Base-by-base conservation (phyloP, 257 asterid species). In the Coffea eugenioides region DNA sequence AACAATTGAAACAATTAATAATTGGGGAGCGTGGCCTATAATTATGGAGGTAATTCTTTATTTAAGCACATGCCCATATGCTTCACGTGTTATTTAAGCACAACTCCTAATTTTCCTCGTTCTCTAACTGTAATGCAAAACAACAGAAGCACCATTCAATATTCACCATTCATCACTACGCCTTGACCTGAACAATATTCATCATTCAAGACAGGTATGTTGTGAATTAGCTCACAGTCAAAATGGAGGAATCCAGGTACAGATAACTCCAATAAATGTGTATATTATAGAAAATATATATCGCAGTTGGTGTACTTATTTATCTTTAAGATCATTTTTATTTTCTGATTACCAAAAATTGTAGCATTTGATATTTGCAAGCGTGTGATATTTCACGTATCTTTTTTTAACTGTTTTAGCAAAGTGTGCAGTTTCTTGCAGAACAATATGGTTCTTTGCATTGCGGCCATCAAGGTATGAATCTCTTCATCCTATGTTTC, bases 101-200 rank as follows among this genome's bases (percentile, higher is more conserved):
- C 34, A 21, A 7, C 46, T 36, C 69, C 78, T 56, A 36, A 34
- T 36, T 56, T 39, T 56, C 48, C 20, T 27, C 6, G 2, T 6
- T 36, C 78, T 74, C 78, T 56, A 56, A 34, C 78, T 16, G 66
- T 41, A 36, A 14, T 39, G 72, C 72, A 68, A 68, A 34, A 34
- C 48, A 4, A 39, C 25, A 51, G 13, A 36, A 34, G 15, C 23
- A 31, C 31, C 71, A 45, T 2, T 15, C 23, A 31, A 34, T 31
- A 31, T 61, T 61, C 67, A 61, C 67, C 34, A 23, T 6, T 59
- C 9, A 59, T 1, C 67, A 9, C 7, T n/a, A 25, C 11, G 41
- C 70, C 6, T 15, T 36, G 51, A 36, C 54, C 59, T 57, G 56
- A 75, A 39, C 56, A 75, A 8, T 75, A 70, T 39, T 41, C 70